Evolutionary conservation across 2,329 filamentous ascomycete genomes (phyloP).

Genomic region (Trichoderma hamatum): DNA sequence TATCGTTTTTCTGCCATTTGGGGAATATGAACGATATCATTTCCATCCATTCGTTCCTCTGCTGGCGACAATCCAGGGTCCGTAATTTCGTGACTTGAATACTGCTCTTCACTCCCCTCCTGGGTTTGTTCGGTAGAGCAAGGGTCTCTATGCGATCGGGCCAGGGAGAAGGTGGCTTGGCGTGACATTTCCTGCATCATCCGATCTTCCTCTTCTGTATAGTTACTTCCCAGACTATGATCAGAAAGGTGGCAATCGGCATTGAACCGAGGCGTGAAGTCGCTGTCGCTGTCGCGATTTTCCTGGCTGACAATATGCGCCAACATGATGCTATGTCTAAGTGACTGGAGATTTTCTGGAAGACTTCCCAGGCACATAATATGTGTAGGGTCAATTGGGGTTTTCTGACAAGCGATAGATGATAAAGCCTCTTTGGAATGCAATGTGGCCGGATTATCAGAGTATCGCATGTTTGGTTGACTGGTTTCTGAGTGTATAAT

Average conservation of each 20-base stretch:
- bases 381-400: slow-evolving; percentile 55
- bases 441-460: neutral
- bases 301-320: slow-evolving; percentile 26
- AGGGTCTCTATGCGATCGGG: neutral
- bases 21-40: slow-evolving; percentile 55
- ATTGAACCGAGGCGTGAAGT: slow-evolving; percentile 18
- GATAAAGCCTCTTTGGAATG: neutral
- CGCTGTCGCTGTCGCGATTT: slow-evolving; percentile 9
- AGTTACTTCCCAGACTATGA: slow-evolving; percentile 58
- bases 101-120: slow-evolving; percentile 11
- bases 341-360: slow-evolving; percentile 49
- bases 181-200: slow-evolving; percentile 37
- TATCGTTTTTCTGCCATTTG: slow-evolving; percentile 54
- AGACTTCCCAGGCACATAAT: slow-evolving; percentile 60
- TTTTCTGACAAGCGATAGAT: slow-evolving; percentile 45
- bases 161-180: slow-evolving; percentile 31
- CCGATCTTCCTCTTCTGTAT: slow-evolving; percentile 56
- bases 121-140: slow-evolving; percentile 6
- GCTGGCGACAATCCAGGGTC: slow-evolving; percentile 33
- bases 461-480: neutral
- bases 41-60: slow-evolving; percentile 49
- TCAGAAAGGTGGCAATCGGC: slow-evolving; percentile 31
- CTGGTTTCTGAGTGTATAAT: neutral
- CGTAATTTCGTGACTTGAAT: neutral
- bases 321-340: slow-evolving; percentile 29